Evolutionary conservation across 129 eudicot genomes (phyloP).

Genomic region (Silybum marianum): DNA sequence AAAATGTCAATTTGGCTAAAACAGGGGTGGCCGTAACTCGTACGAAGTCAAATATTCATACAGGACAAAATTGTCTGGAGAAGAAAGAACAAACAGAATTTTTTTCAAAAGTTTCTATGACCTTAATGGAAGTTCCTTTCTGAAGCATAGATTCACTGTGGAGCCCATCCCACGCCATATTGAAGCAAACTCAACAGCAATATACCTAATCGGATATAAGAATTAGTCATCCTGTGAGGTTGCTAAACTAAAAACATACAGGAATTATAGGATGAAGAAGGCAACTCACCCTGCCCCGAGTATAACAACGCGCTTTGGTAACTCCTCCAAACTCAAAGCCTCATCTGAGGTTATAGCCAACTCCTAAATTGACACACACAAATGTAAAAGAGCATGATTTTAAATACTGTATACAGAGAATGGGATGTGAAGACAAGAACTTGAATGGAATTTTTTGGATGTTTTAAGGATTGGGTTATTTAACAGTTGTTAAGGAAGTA

Average conservation of each 20-base stretch:
- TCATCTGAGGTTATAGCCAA: slow-evolving; percentile 92
- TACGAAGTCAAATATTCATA: neutral
- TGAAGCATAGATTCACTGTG: slow-evolving; percentile 74
- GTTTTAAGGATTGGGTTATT: neutral
- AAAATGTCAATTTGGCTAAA: neutral
- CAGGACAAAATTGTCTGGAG: no score
- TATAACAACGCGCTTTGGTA: slow-evolving; percentile 85
- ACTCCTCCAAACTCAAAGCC: slow-evolving; percentile 95
- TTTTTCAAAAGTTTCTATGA: slow-evolving; percentile 14
- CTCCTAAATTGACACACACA: slow-evolving; percentile 53
- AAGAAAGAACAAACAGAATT: neutral
- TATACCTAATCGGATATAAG: slow-evolving; percentile 55
- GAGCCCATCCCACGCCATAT: slow-evolving; percentile 99
- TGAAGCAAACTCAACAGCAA: slow-evolving; percentile 99
- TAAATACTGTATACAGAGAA: neutral
- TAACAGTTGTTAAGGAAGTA: neutral
- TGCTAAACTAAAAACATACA: neutral
- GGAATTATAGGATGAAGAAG: slow-evolving; percentile 1
- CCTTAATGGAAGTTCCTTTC: slow-evolving; percentile 96
- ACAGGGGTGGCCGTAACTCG: neutral
- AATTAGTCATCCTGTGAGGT: neutral
- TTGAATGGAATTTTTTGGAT: no score
- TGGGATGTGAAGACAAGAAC: no score
- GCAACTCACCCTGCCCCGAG: slow-evolving; percentile 88
- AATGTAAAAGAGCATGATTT: neutral